These are phyloP conservation scores for Xylaria sp. DNA, from an alignment of 2,329 filamentous ascomycete genomes.

Conservation along the genomic window DNA sequence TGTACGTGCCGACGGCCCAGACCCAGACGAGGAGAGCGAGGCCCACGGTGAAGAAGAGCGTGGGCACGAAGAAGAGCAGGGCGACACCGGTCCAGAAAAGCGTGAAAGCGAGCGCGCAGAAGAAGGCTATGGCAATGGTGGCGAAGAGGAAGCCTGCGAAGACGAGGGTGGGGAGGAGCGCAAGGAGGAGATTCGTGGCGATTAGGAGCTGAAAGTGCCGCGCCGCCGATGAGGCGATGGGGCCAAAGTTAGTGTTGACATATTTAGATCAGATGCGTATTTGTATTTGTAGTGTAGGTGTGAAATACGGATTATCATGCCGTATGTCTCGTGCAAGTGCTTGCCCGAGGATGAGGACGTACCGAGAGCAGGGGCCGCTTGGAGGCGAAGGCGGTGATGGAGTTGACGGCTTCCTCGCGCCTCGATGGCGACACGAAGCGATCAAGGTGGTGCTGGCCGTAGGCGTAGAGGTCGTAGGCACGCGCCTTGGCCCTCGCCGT, in stretches of 20 bases:
- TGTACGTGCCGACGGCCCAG: conserved; percentile 59
- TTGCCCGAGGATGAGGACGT: conserved; percentile 30
- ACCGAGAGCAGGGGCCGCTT: conserved; percentile 66
- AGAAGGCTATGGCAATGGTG: conserved; percentile 56
- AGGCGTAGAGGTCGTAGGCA: conserved; percentile 36
- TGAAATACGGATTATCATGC: background rate
- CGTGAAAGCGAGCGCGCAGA: conserved; percentile 58
- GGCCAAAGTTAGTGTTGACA: background rate
- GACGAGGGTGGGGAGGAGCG: conserved; percentile 60
- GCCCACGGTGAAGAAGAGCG: conserved; percentile 59
- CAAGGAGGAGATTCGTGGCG: conserved; percentile 57
- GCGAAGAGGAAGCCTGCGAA: conserved; percentile 63
- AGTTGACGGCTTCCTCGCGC: conserved; percentile 52
- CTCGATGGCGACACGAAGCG: conserved; percentile 54
- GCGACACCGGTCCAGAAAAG: conserved; percentile 64
- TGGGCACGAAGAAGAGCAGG: conserved; percentile 61
- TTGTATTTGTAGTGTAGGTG: too few relatives aligned
- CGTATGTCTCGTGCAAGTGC: background rate
- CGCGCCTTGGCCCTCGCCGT: conserved; percentile 30
- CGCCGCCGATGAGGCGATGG: background rate
- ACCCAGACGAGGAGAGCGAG: conserved; percentile 61
- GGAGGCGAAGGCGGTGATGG: conserved; percentile 50
- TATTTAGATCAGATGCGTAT: background rate
- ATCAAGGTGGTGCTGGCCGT: conserved; percentile 42
- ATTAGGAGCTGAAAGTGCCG: conserved; percentile 65